phyloP scores from a whole-genome alignment of 768 basidiomycete genomes.

The Gymnopilus dilepis region DNA sequence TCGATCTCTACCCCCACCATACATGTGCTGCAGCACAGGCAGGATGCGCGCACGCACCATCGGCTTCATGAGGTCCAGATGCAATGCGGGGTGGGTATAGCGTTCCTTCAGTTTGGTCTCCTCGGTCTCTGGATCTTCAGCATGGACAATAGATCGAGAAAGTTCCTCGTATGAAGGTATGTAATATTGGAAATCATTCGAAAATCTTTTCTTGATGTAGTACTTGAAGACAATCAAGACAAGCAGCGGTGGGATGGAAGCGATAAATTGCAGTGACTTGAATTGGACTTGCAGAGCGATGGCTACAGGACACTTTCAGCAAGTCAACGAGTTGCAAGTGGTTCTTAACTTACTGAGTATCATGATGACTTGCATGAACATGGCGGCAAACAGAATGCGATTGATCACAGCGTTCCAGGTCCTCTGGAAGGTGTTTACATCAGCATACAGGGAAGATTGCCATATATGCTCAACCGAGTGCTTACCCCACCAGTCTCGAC shows the following conservation, averaged over 20 bases:
- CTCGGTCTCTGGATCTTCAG: conserved; percentile 61
- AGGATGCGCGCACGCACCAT: conserved; percentile 70
- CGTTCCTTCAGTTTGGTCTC: conserved; percentile 72
- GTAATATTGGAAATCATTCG: conserved; percentile 69
- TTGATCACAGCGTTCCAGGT: conserved; percentile 85
- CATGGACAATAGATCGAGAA: conserved; percentile 61
- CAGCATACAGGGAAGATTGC: conserved; percentile 10
- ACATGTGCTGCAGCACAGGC: conserved; percentile 63
- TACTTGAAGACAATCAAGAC: conserved; percentile 74
- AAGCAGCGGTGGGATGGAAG: conserved; percentile 73
- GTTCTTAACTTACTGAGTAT: conserved; percentile 61
- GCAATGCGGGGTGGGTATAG: conserved; percentile 84
- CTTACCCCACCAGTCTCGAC: conserved; percentile 85
- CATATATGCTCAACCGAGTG: not conserved
- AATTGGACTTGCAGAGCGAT: conserved; percentile 72
- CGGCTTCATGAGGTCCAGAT: conserved; percentile 70
- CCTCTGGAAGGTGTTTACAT: conserved; percentile 57
- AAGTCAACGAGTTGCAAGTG: conserved; percentile 10
- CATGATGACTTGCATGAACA: conserved; percentile 81
- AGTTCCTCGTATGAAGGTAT: conserved; percentile 71
- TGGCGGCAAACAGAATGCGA: conserved; percentile 64
- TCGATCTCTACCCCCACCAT: conserved; percentile 46
- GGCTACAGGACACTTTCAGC: conserved; percentile 43
- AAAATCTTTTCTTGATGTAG: conserved; percentile 64
- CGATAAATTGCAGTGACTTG: conserved; percentile 62